These are phyloP conservation scores for Ogataea paraovalis DNA, from an alignment of 805 yeast species.

Conservation along the genomic window DNA sequence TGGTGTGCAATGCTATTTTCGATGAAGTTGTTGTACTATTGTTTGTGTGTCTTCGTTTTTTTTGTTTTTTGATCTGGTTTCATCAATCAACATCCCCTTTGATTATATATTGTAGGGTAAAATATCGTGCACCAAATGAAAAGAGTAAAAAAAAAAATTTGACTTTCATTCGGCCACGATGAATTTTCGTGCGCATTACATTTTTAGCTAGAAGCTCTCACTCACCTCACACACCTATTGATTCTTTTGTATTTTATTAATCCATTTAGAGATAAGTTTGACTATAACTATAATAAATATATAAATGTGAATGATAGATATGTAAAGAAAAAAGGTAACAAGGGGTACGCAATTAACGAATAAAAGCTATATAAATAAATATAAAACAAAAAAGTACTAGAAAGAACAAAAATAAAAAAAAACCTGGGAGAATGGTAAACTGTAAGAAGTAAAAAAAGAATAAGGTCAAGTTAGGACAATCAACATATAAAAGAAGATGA, in stretches of 20 bases:
- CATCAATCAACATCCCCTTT: no score
- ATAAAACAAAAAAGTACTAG: no score
- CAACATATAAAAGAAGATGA: neutral
- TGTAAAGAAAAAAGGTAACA: neutral
- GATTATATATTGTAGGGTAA: no score
- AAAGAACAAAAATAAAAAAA: neutral
- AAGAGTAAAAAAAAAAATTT: no score
- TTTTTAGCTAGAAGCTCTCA: no score
- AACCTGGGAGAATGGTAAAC: no score
- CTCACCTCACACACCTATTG: no score
- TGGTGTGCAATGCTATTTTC: neutral
- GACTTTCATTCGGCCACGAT: no score
- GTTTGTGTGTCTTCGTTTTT: no score
- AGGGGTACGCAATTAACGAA: neutral
- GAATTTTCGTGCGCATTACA: no score
- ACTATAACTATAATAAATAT: neutral
- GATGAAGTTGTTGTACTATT: neutral
- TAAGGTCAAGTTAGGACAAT: neutral
- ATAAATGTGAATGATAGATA: neutral
- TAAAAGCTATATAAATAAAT: constrained; percentile 1
- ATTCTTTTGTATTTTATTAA: neutral
- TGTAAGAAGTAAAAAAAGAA: neutral
- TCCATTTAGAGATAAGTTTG: neutral
- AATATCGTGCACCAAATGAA: no score
- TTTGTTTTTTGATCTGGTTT: no score